These are phyloP conservation scores for Pleurotus tuoliensis DNA, from an alignment of 768 basidiomycete genomes.

Conservation along the genomic window DNA sequence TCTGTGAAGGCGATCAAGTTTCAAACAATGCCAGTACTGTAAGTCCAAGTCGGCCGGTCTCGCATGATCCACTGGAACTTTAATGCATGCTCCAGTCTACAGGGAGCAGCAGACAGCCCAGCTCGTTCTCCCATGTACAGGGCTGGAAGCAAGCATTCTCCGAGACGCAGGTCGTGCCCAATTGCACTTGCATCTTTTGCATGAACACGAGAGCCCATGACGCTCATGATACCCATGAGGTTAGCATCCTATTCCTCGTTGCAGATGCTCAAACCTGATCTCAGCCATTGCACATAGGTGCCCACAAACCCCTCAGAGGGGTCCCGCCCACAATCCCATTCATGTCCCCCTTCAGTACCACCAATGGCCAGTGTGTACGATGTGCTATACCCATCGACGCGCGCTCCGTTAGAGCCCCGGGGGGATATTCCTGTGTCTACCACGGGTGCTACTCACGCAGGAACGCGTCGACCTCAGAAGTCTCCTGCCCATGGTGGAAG, in stretches of 20 bases:
- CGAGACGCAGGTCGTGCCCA: background rate
- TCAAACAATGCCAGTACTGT: no score
- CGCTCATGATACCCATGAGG: background rate
- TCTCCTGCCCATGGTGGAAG: background rate
- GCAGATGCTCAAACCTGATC: background rate
- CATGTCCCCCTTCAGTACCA: background rate
- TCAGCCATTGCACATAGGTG: background rate
- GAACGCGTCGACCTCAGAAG: background rate
- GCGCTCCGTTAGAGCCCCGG: background rate
- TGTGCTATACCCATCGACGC: constrained; percentile 2
- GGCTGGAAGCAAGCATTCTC: background rate
- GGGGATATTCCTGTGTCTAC: background rate
- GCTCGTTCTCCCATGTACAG: background rate
- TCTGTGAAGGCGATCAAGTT: no score
- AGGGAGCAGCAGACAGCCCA: background rate
- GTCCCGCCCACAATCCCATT: background rate
- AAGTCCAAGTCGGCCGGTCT: no score
- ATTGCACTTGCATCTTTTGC: background rate
- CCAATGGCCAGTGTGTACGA: constrained; percentile 5
- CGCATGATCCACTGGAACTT: no score
- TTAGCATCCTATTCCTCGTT: background rate
- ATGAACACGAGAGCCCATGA: background rate
- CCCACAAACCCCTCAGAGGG: background rate
- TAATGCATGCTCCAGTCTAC: no score
- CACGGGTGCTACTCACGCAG: background rate